Evolutionary conservation across 495 filamentous ascomycete genomes (phyloP), one percentile per base, ranked within the genome.

Genomic region (Penicillium samsonianum): DNA sequence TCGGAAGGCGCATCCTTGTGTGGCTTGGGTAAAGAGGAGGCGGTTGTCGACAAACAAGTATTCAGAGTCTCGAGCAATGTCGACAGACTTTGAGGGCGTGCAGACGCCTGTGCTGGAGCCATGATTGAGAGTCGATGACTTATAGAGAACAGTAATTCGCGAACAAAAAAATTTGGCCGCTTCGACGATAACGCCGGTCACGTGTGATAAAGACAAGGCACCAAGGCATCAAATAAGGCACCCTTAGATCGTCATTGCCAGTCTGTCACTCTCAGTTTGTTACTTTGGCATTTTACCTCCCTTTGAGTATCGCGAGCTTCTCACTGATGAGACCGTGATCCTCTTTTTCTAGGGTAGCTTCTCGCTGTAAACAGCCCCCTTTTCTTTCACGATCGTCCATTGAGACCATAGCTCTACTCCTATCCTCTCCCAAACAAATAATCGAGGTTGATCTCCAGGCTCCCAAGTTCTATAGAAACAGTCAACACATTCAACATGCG

Each of bases 1-100:
- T 72, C 69, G 46, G 73, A 67, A n/a, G 70, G 61, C 5, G 61
- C 62, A 44, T 72, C 68, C 19, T 71, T 71, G 30, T 57, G 58
- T 5, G 65, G 58, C 44, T 84, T 83, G 9, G 87, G 85, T 3
- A 91, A 71, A 2, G 85, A 84, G 42, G 87, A 79, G 14, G 75
- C 68, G 1, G 87, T 79, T 8, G 83, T 83, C 3, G 71, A 72
- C 0, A 95, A 69, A 33, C 88, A 90, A 17, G 80, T 76, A 3
- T 80, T 85, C 22, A 91, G 73, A 4, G 76, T 82, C 45, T 87
- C 80, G 51, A 91, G 78, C 50, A 92, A 67, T 12, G 76, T 76
- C 61, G 84, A 75, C 6, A 88, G 53, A 45, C 49, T 68, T 22
- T 58, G 58, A 23, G 64, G 41, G 57, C 66, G 64, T 16, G 69